These are phyloP conservation scores for Cercospora citrullina DNA, from an alignment of 2,329 filamentous ascomycete species.

Conservation along the genomic window DNA sequence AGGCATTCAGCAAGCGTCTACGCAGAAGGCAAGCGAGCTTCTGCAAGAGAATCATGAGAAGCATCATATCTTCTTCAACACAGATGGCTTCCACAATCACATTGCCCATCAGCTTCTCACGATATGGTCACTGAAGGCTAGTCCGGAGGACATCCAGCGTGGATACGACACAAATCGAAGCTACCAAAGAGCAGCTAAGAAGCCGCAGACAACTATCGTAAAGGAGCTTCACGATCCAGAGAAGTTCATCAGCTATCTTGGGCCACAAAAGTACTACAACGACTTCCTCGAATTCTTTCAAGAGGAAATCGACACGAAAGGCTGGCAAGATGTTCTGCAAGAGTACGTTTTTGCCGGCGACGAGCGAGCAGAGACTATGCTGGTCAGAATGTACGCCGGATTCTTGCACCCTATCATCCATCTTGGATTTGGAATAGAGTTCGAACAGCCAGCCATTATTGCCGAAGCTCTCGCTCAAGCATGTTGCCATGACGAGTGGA, in stretches of 20 bases:
- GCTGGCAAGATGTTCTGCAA: constrained; percentile 62
- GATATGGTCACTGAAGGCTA: constrained; percentile 73
- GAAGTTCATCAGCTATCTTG: constrained; percentile 61
- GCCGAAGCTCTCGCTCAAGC: constrained; percentile 78
- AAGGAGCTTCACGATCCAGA: constrained; percentile 58
- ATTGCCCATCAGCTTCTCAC: constrained; percentile 76
- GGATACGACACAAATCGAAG: constrained; percentile 64
- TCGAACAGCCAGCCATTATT: constrained; percentile 75
- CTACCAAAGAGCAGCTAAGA: constrained; percentile 61
- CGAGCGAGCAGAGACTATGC: constrained; percentile 65
- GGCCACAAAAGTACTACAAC: constrained; percentile 63
- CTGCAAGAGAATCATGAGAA: constrained; percentile 73
- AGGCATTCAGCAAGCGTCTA: constrained; percentile 57
- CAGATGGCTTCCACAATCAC: constrained; percentile 75
- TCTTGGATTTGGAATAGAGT: constrained; percentile 81
- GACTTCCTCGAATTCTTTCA: constrained; percentile 79
- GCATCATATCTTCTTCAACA: constrained; percentile 81
- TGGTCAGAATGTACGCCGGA: constrained; percentile 67
- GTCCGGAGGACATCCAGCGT: constrained; percentile 57
- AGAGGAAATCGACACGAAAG: constrained; percentile 64
- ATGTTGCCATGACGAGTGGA: constrained; percentile 64
- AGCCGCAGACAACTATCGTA: constrained; percentile 51
- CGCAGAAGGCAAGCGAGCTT: constrained; percentile 63
- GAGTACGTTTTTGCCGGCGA: constrained; percentile 70
- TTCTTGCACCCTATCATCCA: constrained; percentile 78